Conservation (phyloP, 2,329 filamentous ascomycete genomes). For the Cladosporium oxysporum region DNA sequence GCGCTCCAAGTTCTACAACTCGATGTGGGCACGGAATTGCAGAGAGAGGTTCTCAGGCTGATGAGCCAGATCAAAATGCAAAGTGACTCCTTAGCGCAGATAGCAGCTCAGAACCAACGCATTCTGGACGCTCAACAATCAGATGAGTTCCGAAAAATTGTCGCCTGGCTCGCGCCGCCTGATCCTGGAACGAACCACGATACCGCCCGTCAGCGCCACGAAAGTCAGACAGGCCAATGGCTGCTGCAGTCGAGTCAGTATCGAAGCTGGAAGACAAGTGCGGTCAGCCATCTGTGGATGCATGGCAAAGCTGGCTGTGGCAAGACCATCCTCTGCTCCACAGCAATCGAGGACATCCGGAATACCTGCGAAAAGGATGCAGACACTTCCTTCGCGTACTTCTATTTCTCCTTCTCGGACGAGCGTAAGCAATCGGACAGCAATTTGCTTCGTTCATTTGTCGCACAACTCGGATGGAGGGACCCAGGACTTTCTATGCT, state of each 20-base stretch:
- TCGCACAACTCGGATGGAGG: no score
- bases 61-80: background rate
- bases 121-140: conserved; percentile 17
- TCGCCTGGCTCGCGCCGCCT: conserved; percentile 26
- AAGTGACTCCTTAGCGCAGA: background rate
- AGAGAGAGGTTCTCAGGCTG: background rate
- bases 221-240: conserved; percentile 29
- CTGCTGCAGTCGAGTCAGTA: conserved; percentile 24
- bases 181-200: conserved; percentile 28
- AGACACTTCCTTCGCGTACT: no score
- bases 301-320: conserved; percentile 29
- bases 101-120: conserved; percentile 3
- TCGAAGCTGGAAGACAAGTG: conserved; percentile 24
- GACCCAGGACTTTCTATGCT: no score
- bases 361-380: no score
- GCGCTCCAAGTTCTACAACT: conserved; percentile 23
- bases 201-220: conserved; percentile 24
- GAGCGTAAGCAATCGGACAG: no score
- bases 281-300: conserved; percentile 27
- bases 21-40: conserved; percentile 18
- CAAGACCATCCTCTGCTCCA: conserved; percentile 30
- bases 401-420: no score
- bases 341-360: no score
- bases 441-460: no score
- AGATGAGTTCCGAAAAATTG: conserved; percentile 23